phyloP scores from a whole-genome alignment of 1,284 basidiomycete species.

The Agaricales sp. region DNA sequence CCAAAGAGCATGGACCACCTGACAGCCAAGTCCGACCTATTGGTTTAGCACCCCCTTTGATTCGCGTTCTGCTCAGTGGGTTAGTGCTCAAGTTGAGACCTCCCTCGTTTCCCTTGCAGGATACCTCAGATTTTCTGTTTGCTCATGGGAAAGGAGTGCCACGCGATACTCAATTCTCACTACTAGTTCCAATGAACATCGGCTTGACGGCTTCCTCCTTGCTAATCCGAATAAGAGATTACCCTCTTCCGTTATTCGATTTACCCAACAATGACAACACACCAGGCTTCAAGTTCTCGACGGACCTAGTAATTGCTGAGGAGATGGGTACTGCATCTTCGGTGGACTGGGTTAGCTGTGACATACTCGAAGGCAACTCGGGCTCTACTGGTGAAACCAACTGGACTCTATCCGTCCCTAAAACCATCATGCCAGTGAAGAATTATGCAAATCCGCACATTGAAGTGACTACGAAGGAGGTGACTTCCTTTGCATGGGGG shows the following conservation, averaged over 20 bases:
- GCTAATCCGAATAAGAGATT: slow-evolving; percentile 69
- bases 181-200: slow-evolving; percentile 81
- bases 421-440: slow-evolving; percentile 94
- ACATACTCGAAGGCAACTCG: slow-evolving; percentile 45
- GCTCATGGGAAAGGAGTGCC: slow-evolving; percentile 68
- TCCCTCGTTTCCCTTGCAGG: slow-evolving; percentile 52
- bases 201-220: slow-evolving; percentile 59
- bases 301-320: slow-evolving; percentile 84
- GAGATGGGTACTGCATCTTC: slow-evolving; percentile 72
- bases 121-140: slow-evolving; percentile 61
- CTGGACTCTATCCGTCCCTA: slow-evolving; percentile 68
- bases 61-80: slow-evolving; percentile 58
- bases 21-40: slow-evolving; percentile 19
- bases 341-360: slow-evolving; percentile 63
- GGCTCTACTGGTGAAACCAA: slow-evolving; percentile 43
- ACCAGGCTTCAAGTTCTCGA: slow-evolving; percentile 58
- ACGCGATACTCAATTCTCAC: slow-evolving; percentile 61
- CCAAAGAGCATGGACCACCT: background rate
- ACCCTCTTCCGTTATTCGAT: slow-evolving; percentile 61
- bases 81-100: slow-evolving; percentile 49
- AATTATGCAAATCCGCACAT: slow-evolving; percentile 78
- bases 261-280: slow-evolving; percentile 34
- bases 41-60: slow-evolving; percentile 56
- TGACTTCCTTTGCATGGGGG: slow-evolving; percentile 84
- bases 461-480: slow-evolving; percentile 50